A percentile compares a stretch with the other conserved stretches of the same genome.
These are phyloP conservation scores for Aspergillus clavatus DNA, from an alignment of 2,329 filamentous ascomycete genomes.

Conservation along the genomic window DNA sequence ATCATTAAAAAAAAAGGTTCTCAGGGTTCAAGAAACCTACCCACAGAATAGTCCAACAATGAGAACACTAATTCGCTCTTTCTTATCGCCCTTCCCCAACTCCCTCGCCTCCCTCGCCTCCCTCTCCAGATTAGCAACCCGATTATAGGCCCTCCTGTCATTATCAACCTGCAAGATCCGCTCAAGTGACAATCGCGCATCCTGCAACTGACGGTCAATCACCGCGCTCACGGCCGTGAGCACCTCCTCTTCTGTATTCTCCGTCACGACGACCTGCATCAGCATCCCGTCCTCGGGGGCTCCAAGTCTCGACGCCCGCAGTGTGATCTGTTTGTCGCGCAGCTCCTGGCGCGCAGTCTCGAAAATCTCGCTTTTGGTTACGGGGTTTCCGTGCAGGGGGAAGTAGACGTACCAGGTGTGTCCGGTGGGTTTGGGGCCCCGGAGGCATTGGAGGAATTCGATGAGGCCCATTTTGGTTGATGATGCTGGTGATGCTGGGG, in stretches of 20 bases:
- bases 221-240: background rate
- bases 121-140: background rate
- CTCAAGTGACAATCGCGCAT: background rate
- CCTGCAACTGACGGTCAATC: background rate
- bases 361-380: background rate
- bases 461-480: background rate
- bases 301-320: background rate
- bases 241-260: background rate
- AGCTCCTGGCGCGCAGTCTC: background rate
- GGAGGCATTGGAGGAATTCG: background rate
- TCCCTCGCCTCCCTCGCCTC: background rate
- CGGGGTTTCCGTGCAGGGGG: conserved; percentile 2
- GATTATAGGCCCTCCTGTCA: background rate
- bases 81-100: no score
- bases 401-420: conserved; percentile 8
- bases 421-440: background rate
- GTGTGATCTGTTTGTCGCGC: background rate
- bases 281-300: background rate
- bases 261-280: background rate
- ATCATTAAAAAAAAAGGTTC: no score
- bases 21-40: no score
- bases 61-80: no score
- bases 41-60: no score
- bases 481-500: no score
- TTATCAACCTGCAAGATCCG: background rate